Evolutionary conservation across 169 alveolate genomes (phyloP), one percentile per base, ranked within the genome.

Genomic region (Cystoisospora suis): DNA sequence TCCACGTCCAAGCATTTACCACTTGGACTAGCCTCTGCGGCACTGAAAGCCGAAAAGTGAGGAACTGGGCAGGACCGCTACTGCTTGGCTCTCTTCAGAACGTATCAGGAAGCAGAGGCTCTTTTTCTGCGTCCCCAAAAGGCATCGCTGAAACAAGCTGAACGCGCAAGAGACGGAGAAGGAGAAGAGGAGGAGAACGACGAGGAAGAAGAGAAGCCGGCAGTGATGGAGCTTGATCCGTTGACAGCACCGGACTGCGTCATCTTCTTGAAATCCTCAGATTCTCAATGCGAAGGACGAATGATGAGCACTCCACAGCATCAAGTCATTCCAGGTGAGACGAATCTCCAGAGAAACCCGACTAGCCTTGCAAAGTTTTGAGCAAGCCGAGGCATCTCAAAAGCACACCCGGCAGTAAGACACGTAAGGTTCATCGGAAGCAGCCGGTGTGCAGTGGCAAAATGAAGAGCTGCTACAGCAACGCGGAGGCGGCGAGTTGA

Each of bases 241-340:
- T 38, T 72, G 5, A 72, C 36, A 27, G 83, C 83, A 17, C 83
- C 83, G 36, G 83, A 72, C 83, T 72, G 42, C 83, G 56, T 72
- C 83, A 72, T 72, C 23, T 15, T 72, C 27, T 38, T 72, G 56
- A 32, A 38, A 72, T 34, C 83, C 20, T 27, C 83, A 15, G 83
- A 72, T 6, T 46, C 34, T 6, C 83, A 72, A 17, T 72, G 83
- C 56, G 83, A 72, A 36, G 58, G 42, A 34, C 15, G 83, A 4
- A 34, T 72, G 83, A 72, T 72, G 83, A 72, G 32, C 45, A 38
- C 42, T 27, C 83, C 83, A 27, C 83, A 72, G 45, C 6, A 40
- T 36, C 83, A 72, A 53, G 32, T 72, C 53, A 72, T 72, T 72
- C 83, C 83, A 40, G 83, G 83, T 72, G 58, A 72, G 83, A 1